Base-by-base conservation (phyloP, 1,284 basidiomycete species). In the Macrocystidia cucumis region DNA sequence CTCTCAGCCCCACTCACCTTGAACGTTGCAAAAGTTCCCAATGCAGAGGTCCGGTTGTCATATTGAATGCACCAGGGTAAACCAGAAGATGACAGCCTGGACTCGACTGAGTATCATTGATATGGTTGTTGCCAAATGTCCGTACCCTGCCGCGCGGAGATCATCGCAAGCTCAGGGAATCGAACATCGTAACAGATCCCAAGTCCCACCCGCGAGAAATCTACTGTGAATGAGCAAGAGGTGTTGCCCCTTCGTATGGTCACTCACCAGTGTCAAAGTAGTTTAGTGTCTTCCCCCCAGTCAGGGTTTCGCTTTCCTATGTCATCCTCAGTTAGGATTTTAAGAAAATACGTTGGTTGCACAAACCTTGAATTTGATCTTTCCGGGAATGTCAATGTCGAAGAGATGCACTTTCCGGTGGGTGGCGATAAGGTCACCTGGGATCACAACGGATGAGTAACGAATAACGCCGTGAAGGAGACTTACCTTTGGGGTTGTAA, bases 391-490 rank as follows among this genome's bases (percentile, higher is more conserved):
- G 55, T 98, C 90, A 43, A 99, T 98, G 57, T 99, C 95, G 54
- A 99, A 99, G 6, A 99, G 67, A 54, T 98, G 96, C 1, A 98
- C 75, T 60, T 99, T 98, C 36, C 95, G 79, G 57, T 98, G 91
- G 23, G 78, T 78, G 0, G 88, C 85, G 18, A 98, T 78, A 26
- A 98, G 72, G 34, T 86, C 77, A 9, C 90, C 90, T 90, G 43
- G 5, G 14, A 30, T 21, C n/a, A 12, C 19, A 11, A 16, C 18
- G 24, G 4, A 27, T 22, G 12, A 9, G 17, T 19, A 14, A 13
- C 20, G 4, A 5, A 28, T 9, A 18, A 26, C 20, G 28, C 5
- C 9, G 13, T 4, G 22, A 32, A 24, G 8, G 17, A 33, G 11
- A 35, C 2, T 45, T 47, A 76, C 93, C 93, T 57, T 82, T 53